Base-by-base conservation (phyloP, 1,284 basidiomycete genomes). In the Leccinum solheimii region DNA sequence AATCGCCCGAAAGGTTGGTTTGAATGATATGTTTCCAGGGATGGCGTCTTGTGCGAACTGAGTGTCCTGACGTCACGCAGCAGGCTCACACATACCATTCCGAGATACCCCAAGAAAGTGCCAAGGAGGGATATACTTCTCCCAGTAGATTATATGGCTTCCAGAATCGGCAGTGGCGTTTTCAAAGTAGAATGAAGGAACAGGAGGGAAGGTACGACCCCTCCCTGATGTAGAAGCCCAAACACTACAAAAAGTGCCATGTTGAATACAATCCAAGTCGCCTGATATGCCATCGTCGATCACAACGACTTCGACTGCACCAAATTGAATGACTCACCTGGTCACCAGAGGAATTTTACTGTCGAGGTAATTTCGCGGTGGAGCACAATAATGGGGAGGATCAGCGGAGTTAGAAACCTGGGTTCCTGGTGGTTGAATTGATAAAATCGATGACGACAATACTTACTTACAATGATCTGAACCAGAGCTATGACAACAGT, bases 171-270 rank as follows among this genome's bases (percentile, higher is more conserved):
- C 9, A 4, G 49, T 3, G 5, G 40, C 5, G 49, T 48, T 23
- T 19, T 52, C 55, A 77, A 60, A n/a, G 55, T 61, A 8, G 68
- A 69, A 58, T 76, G 73, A 6, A 80, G 67, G 45, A 68, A 66
- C 49, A 79, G 62, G 26, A 80, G 70, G 9, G 79, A 80, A 5
- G 74, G 78, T 19, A 79, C 70, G n/a, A 80, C 69, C 16, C 77
- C 78, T 38, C 77, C 79, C 62, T 80, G 79, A 48, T 80, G 78
- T 21, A 79, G 62, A 49, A 79, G 10, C 16, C 79, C 79, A 55
- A 79, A 79, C 9, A 79, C 55, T 3, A 73, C 13, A 1, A 66
- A 67, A 3, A 78, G 66, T 3, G 58, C 48, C n/a, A 67, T 1
- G 50, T 80, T 80, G 38, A 68, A 70, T 16, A 63, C 50, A 30